A percentile compares a stretch with the other conserved stretches of the same genome.
These are phyloP conservation scores for Aspergillus saccharolyticus DNA, from an alignment of 495 filamentous ascomycete species.

Conservation along the genomic window DNA sequence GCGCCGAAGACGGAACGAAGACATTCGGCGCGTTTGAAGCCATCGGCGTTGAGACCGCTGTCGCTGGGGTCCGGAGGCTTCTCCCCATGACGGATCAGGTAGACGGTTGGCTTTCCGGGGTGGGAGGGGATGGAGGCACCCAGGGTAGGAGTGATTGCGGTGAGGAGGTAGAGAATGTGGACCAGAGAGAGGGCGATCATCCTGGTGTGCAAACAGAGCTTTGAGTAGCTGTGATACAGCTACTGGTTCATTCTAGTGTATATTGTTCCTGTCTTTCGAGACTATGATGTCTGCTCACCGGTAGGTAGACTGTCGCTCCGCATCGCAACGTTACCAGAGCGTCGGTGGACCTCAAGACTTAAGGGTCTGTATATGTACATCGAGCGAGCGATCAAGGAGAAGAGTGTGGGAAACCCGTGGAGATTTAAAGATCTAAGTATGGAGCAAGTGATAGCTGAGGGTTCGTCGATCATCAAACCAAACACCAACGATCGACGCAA, in stretches of 20 bases:
- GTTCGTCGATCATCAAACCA: neutral
- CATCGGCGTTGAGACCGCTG: conserved; percentile 37
- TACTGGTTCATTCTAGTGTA: neutral
- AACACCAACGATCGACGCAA: neutral
- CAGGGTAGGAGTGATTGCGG: neutral
- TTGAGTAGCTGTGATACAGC: neutral
- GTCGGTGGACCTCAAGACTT: neutral
- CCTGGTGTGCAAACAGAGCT: neutral
- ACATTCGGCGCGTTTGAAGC: conserved; percentile 42
- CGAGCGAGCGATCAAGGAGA: neutral
- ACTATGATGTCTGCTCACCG: neutral
- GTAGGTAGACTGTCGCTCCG: neutral
- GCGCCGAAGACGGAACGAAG: conserved; percentile 41
- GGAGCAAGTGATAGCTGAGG: neutral
- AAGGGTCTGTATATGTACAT: neutral
- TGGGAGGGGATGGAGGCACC: neutral
- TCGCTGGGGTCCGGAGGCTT: conserved; percentile 38
- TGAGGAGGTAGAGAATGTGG: neutral
- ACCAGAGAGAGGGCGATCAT: neutral
- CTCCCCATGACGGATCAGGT: conserved; percentile 53
- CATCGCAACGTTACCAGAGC: neutral
- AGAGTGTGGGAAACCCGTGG: neutral
- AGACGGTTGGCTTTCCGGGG: conserved; percentile 27
- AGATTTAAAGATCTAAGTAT: neutral
- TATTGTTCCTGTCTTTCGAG: neutral